phyloP scores from a whole-genome alignment of 768 basidiomycete species.

The Boletus reticuloceps region DNA sequence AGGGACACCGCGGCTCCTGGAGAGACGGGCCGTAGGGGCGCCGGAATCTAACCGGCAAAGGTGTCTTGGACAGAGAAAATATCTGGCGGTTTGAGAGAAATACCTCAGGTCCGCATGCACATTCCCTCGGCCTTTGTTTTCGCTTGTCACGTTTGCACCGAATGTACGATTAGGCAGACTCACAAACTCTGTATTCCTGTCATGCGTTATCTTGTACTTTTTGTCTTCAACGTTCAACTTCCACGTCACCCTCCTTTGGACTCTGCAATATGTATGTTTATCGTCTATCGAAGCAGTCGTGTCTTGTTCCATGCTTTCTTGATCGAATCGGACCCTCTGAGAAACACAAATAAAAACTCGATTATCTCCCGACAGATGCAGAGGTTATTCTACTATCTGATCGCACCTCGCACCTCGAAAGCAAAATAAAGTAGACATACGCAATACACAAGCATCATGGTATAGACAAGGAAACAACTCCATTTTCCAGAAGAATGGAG shows the following conservation, averaged over 20 bases:
- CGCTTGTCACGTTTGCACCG: constrained; percentile 9
- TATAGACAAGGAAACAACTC: constrained; percentile 27
- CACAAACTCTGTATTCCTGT: background rate
- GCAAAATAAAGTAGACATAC: constrained; percentile 30
- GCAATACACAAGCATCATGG: constrained; percentile 28
- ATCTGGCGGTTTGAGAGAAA: background rate
- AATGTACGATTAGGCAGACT: constrained; percentile 26
- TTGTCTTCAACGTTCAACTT: background rate
- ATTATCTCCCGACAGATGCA: constrained; percentile 22
- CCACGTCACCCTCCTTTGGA: too few species aligned
- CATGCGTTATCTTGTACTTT: constrained; percentile 12
- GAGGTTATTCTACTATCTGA: constrained; percentile 9
- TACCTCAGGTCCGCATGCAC: background rate
- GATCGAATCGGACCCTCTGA: too few species aligned
- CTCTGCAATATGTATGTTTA: background rate
- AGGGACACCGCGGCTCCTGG: constrained; percentile 43
- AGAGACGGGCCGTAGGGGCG: constrained; percentile 35
- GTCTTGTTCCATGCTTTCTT: too few species aligned
- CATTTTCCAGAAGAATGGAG: constrained; percentile 9
- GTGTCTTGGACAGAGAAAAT: constrained; percentile 32
- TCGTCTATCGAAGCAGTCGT: background rate
- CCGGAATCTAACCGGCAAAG: too few species aligned
- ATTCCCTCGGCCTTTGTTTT: background rate
- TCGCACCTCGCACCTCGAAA: constrained; percentile 16
- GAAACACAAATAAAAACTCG: constrained; percentile 15